These are phyloP conservation scores for Pichia phayaonensis DNA, from an alignment of 805 yeast species.

Conservation along the genomic window DNA sequence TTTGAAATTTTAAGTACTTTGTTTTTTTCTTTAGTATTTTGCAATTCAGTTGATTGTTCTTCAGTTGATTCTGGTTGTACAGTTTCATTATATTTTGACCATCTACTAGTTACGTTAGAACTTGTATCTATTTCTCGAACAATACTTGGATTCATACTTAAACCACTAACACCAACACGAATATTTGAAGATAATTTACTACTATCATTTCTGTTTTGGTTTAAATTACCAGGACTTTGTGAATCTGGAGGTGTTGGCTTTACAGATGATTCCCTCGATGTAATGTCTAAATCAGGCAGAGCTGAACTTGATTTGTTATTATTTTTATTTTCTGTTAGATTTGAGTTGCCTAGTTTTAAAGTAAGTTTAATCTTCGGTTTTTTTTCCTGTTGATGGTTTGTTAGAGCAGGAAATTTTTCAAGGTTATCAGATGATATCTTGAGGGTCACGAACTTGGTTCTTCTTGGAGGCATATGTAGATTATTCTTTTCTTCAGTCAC, in stretches of 20 bases:
- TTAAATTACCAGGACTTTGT: not conserved
- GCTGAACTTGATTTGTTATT: not conserved
- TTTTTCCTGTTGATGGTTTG: constrained; percentile 8
- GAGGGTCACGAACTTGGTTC: constrained; percentile 12
- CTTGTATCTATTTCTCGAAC: constrained; percentile 22
- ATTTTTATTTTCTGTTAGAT: not conserved
- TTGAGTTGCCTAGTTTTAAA: constrained; percentile 3
- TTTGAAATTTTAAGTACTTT: constrained; percentile 7
- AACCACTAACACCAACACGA: constrained; percentile 18
- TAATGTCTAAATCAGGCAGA: not conserved
- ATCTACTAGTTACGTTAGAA: constrained; percentile 6
- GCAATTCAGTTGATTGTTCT: not conserved
- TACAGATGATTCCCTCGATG: not conserved
- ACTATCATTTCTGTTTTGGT: not conserved
- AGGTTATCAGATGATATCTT: constrained; percentile 11
- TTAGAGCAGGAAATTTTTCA: constrained; percentile 14
- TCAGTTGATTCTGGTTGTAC: not conserved
- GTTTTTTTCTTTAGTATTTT: constrained; percentile 14
- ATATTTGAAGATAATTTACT: constrained; percentile 7
- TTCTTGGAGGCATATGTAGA: constrained; percentile 1
- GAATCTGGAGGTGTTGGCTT: not conserved
- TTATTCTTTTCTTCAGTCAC: not conserved
- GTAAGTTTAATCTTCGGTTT: constrained; percentile 8
- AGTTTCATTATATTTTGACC: constrained; percentile 6
- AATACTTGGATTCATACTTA: constrained; percentile 22